These are phyloP conservation scores for Globisporangium paroecandrum DNA, from an alignment of 352 stramenopile species.

Conservation along the genomic window DNA sequence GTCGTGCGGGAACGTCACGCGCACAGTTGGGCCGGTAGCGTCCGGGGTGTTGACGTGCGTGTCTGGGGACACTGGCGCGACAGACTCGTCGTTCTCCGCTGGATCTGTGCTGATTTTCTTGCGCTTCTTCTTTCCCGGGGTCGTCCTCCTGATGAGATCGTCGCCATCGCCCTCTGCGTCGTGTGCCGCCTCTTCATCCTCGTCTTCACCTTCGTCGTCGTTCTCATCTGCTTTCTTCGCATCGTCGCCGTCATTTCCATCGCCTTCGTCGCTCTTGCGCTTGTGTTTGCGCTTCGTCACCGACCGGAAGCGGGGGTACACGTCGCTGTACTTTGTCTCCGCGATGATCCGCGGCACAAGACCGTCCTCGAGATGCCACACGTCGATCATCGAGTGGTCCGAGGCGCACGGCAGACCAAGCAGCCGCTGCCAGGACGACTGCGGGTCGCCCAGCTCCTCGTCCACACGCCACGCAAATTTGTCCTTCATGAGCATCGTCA, in stretches of 20 bases:
- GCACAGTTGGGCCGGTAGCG: slow-evolving; percentile 36
- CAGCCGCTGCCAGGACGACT: slow-evolving; percentile 53
- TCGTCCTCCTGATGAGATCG: slow-evolving; percentile 35
- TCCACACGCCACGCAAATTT: background rate
- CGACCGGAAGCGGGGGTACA: slow-evolving; percentile 54
- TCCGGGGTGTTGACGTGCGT: slow-evolving; percentile 68
- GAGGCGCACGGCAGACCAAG: slow-evolving; percentile 48
- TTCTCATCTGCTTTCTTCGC: slow-evolving; percentile 47
- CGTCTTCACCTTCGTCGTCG: slow-evolving; percentile 53
- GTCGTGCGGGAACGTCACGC: slow-evolving; percentile 62
- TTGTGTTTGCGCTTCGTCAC: slow-evolving; percentile 39
- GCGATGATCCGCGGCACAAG: slow-evolving; percentile 53
- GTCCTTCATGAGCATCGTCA: slow-evolving; percentile 42
- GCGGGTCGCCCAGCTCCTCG: slow-evolving; percentile 35
- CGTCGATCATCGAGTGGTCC: slow-evolving; percentile 69
- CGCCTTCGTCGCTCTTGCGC: slow-evolving; percentile 29
- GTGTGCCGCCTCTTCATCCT: slow-evolving; percentile 31
- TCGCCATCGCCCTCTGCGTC: slow-evolving; percentile 42
- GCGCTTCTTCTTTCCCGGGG: slow-evolving; percentile 40
- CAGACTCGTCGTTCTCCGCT: slow-evolving; percentile 58
- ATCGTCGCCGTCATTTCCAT: slow-evolving; percentile 42
- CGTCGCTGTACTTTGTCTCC: slow-evolving; percentile 59
- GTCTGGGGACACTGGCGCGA: slow-evolving; percentile 57
- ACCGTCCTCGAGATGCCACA: slow-evolving; percentile 61
- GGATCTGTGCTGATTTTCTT: slow-evolving; percentile 39